Percentiles rank a stretch among this genome's conserved stretches.
phyloP scores from a whole-genome alignment of 805 yeast genomes.

The Saccharomyces eubayanus region DNA sequence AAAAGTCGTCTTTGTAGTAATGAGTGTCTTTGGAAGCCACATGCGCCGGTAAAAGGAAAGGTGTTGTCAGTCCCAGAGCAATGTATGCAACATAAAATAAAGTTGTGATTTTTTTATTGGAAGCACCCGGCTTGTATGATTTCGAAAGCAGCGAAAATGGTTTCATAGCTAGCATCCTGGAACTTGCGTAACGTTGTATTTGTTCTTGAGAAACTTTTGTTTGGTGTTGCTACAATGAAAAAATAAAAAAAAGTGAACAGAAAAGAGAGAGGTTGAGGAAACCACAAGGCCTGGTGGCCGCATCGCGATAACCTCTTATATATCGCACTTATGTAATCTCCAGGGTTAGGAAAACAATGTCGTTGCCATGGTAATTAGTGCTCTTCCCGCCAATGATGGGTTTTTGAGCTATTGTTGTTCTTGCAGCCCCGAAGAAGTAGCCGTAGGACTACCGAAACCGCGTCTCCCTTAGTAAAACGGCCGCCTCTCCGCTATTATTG shows the following conservation, averaged over 20 bases:
- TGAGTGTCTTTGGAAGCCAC: slow-evolving; percentile 10
- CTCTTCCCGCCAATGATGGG: background rate
- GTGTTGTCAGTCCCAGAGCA: slow-evolving; percentile 20
- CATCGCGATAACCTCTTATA: background rate
- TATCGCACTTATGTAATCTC: background rate
- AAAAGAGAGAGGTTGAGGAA: background rate
- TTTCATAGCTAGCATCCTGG: slow-evolving; percentile 1
- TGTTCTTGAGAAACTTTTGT: background rate
- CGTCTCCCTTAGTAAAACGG: background rate
- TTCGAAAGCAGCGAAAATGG: background rate
- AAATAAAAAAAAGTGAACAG: background rate
- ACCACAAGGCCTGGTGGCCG: background rate
- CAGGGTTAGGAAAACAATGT: background rate
- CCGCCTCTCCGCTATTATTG: background rate
- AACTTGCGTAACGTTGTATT: background rate
- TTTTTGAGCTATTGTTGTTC: background rate
- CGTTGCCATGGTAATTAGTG: background rate
- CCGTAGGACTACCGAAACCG: background rate
- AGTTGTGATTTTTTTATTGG: slow-evolving; percentile 6
- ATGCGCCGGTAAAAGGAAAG: slow-evolving; percentile 20
- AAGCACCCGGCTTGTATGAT: background rate
- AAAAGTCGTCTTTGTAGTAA: slow-evolving; percentile 3
- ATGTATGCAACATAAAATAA: slow-evolving; percentile 19
- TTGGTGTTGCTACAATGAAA: background rate
- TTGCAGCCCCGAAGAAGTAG: background rate